Conservation (phyloP, 139 green algal species). For the Zygnema cylindricum region DNA sequence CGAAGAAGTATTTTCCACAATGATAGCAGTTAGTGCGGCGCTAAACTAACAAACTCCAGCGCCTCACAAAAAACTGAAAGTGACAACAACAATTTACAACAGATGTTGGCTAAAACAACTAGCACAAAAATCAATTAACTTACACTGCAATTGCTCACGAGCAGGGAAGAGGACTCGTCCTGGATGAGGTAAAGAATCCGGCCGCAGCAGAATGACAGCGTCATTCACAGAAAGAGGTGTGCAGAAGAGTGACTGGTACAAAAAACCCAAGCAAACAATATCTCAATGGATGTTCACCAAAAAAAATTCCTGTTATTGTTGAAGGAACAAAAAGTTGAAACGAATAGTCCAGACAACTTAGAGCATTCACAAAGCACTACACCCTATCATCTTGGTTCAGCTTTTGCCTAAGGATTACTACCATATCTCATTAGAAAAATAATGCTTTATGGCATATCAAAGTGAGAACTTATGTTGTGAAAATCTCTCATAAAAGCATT, state of each 20-base stretch:
- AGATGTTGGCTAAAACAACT: no score
- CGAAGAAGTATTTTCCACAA: no score
- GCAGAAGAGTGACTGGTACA: background rate
- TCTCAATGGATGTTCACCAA: no score
- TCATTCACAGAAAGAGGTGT: background rate
- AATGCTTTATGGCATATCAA: background rate
- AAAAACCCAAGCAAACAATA: background rate
- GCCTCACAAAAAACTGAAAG: no score
- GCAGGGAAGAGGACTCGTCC: background rate
- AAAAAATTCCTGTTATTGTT: no score
- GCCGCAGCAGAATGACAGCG: conserved; percentile 19
- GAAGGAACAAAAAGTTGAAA: no score
- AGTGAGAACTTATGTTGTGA: no score
- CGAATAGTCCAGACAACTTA: background rate
- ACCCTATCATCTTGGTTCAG: background rate
- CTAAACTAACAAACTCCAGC: no score
- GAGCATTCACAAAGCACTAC: background rate
- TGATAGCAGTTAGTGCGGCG: no score
- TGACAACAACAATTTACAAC: no score
- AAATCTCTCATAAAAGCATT: background rate
- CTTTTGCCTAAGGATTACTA: background rate
- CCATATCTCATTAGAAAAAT: background rate
- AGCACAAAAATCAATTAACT: no score
- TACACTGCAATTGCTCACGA: background rate
- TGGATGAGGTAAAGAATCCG: background rate